These are phyloP conservation scores for Ophiostoma angusticollis DNA, from an alignment of 2,329 filamentous ascomycete species.

Conservation along the genomic window DNA sequence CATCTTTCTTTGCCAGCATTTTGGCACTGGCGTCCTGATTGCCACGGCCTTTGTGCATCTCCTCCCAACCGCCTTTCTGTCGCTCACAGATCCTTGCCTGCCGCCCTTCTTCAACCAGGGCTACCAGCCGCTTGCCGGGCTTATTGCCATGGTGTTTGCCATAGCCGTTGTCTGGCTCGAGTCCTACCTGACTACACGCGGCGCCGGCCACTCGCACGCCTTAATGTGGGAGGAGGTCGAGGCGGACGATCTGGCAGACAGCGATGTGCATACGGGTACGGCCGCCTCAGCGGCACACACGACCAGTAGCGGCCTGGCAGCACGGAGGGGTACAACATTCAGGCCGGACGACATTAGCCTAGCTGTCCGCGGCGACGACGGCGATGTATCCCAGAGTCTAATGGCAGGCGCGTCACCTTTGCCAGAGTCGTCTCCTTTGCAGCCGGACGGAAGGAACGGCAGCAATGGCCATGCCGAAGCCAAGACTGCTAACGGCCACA, in stretches of 20 bases:
- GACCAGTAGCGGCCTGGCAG: slow-evolving; percentile 22
- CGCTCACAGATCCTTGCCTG: slow-evolving; percentile 57
- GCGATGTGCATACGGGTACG: too few species aligned
- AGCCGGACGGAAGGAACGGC: slow-evolving; percentile 9
- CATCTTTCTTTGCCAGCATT: slow-evolving; percentile 58
- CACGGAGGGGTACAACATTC: slow-evolving; percentile 25
- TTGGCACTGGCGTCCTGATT: slow-evolving; percentile 74
- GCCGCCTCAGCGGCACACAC: slow-evolving; percentile 10
- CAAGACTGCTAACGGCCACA: not conserved
- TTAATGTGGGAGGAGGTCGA: slow-evolving; percentile 40
- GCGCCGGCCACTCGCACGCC: slow-evolving; percentile 48
- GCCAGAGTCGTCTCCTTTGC: slow-evolving; percentile 37
- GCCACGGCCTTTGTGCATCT: slow-evolving; percentile 76
- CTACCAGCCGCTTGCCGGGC: slow-evolving; percentile 69
- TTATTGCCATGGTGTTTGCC: slow-evolving; percentile 73
- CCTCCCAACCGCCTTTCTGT: slow-evolving; percentile 54
- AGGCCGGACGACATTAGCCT: slow-evolving; percentile 38
- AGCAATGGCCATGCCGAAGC: not conserved
- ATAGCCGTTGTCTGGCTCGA: slow-evolving; percentile 74
- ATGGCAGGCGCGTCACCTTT: slow-evolving; percentile 47
- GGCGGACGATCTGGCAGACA: slow-evolving; percentile 20
- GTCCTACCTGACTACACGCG: slow-evolving; percentile 70
- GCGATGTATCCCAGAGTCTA: slow-evolving; percentile 40
- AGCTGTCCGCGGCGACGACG: too few species aligned
- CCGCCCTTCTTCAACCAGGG: slow-evolving; percentile 65